Evolutionary conservation across 208 protist species (phyloP).

Genomic region (Porcisia hertigi): DNA sequence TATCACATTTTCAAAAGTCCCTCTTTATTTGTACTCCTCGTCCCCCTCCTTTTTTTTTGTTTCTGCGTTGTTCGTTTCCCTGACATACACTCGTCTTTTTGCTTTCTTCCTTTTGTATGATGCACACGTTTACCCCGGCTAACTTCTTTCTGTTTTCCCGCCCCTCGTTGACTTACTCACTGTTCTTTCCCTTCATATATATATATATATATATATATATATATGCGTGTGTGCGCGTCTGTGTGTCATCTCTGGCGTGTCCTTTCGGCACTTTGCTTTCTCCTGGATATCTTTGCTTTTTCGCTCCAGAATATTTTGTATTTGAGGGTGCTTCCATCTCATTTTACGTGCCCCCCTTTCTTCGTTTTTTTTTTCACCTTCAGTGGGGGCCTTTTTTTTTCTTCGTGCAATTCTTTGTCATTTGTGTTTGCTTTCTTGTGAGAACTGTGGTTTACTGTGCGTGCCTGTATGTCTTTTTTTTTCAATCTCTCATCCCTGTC

Average conservation of each 20-base stretch:
- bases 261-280: not conserved
- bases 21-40: too few relatives aligned
- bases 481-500: not conserved
- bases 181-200: not conserved
- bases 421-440: not conserved
- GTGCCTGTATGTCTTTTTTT: not conserved
- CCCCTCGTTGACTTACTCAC: not conserved
- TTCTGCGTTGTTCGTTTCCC: not conserved
- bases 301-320: too few relatives aligned
- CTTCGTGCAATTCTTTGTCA: not conserved
- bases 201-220: not conserved
- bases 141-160: not conserved
- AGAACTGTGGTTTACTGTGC: not conserved
- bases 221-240: not conserved
- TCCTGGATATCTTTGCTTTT: too few relatives aligned
- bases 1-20: too few relatives aligned
- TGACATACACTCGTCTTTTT: not conserved
- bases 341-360: not conserved
- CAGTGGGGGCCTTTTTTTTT: not conserved
- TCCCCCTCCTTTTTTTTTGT: not conserved
- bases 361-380: not conserved
- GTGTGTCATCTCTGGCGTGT: slow-evolving; percentile 2
- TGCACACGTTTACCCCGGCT: not conserved
- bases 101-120: not conserved
- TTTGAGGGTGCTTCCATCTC: too few relatives aligned